Evolutionary conservation across 2,329 filamentous ascomycete genomes (phyloP), one percentile per base, ranked within the genome.

Genomic region (Cladosporium velox): DNA sequence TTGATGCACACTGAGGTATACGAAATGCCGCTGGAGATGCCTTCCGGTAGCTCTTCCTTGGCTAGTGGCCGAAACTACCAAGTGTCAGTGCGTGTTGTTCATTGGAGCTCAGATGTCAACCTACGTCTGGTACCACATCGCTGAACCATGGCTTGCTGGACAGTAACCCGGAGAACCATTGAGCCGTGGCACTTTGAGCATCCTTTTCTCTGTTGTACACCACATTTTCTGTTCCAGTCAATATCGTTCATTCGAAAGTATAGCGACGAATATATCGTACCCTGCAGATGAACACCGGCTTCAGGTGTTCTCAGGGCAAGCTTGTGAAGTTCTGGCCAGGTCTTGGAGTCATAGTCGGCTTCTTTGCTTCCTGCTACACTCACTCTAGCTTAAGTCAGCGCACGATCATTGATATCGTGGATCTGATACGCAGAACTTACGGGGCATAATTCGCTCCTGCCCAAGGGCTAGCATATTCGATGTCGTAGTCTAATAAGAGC

Each of bases 1-100:
- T 97, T 96, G 76, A 96, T 92, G 78, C 92, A 96, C 28, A 95
- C 87, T 0, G 90, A 93, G 14, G 86, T 91, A 76, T 93, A 95
- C 66, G 85, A 82, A 64, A 86, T 89, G 24, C 87, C 91, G 6
- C 87, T 89, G 65, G 91, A 87, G 60, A 88, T 85, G 24, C 85
- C 90, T 0, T 80, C 71, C 0, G 86, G 84, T 2, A 95, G 79
- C 71, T 90, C 58, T 15, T 24, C 26, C 6, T 35, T 35, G 6
- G 6, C 11, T n/a, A 65, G 32, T n/a, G 15, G 35, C 15, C 52
- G 62, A 28, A 65, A 49, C 47, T 57, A 24, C 12, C 6, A 2
- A 47, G 41, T 24, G 10, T 47, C n/a, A 47, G 41, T 47, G n/a
- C n/a, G n/a, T 47, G n/a, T 47, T 18, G 41, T 24, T 11, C n/a